phyloP scores from a whole-genome alignment of 176 grass and related monocot species.

The Echinochloa phyllopogon region DNA sequence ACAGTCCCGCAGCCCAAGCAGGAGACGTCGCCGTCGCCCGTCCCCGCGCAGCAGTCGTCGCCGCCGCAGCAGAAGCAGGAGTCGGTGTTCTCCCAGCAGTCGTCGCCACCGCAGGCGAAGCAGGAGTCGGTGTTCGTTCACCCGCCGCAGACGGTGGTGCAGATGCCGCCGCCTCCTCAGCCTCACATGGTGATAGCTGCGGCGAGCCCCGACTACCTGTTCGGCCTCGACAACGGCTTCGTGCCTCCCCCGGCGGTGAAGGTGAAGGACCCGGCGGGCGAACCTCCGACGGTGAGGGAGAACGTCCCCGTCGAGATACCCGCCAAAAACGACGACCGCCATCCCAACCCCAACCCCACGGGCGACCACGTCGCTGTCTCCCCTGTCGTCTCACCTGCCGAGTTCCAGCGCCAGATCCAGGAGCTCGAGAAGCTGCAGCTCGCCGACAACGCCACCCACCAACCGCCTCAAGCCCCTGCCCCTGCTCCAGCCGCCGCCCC shows the following conservation, averaged over 20 bases:
- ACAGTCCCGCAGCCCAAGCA: constrained; percentile 38
- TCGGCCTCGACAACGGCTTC: constrained; percentile 78
- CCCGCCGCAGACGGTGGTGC: neutral
- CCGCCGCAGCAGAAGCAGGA: constrained; percentile 42
- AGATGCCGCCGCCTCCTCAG: neutral
- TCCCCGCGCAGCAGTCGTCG: constrained; percentile 4
- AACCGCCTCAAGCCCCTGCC: constrained; percentile 13
- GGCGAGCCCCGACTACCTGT: constrained; percentile 73
- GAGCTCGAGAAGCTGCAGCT: constrained; percentile 75
- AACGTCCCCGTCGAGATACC: constrained; percentile 63
- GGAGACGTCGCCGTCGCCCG: constrained; percentile 2
- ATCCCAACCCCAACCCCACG: constrained; percentile 45
- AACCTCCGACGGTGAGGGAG: constrained; percentile 42
- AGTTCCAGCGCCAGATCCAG: constrained; percentile 77
- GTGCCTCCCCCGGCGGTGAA: constrained; percentile 80
- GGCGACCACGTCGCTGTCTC: constrained; percentile 38
- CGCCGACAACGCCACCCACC: constrained; percentile 52
- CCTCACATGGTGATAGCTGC: neutral
- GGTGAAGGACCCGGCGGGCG: constrained; percentile 64
- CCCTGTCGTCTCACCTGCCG: constrained; percentile 51
- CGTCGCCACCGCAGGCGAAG: neutral
- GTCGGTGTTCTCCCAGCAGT: constrained; percentile 25
- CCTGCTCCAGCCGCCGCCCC: neutral
- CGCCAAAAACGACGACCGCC: constrained; percentile 52
- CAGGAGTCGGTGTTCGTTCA: constrained; percentile 30